phyloP scores from a whole-genome alignment of 495 filamentous ascomycete species.

The Penicillium turbatum region DNA sequence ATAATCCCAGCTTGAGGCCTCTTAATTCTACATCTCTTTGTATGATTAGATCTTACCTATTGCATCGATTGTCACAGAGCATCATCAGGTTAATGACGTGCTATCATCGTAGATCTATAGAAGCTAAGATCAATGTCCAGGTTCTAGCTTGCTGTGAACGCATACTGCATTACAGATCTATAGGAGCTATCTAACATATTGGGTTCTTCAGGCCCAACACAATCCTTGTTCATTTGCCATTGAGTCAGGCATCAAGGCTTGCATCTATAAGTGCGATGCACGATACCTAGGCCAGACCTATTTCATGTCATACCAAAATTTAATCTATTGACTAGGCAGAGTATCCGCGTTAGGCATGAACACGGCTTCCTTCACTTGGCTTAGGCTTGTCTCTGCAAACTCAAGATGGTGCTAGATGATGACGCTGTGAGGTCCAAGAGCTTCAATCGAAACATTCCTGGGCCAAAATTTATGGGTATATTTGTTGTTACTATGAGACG shows the following conservation, averaged over 20 bases:
- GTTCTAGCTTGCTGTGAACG: not conserved
- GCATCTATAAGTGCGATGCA: slow-evolving; percentile 7
- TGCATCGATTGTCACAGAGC: too few species aligned
- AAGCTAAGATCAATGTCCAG: not conserved
- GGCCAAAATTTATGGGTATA: not conserved
- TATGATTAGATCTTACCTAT: too few species aligned
- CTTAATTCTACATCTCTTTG: too few species aligned
- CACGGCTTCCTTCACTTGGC: not conserved
- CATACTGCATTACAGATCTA: not conserved
- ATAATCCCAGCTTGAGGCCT: too few species aligned
- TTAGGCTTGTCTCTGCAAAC: not conserved
- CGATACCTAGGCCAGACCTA: not conserved
- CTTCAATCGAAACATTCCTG: not conserved
- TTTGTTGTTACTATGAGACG: slow-evolving; percentile 4
- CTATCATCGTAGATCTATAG: not conserved
- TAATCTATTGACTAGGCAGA: not conserved
- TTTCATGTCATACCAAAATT: not conserved
- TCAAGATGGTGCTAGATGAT: not conserved
- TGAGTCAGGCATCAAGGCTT: slow-evolving; percentile 23
- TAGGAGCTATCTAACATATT: not conserved
- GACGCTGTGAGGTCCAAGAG: not conserved
- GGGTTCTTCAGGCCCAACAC: slow-evolving; percentile 13
- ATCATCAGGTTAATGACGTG: too few species aligned
- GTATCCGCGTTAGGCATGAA: not conserved
- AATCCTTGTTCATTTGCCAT: not conserved